These are phyloP conservation scores for Solanum dulcamara DNA, from an alignment of 257 asterid genomes.

Conservation along the genomic window DNA sequence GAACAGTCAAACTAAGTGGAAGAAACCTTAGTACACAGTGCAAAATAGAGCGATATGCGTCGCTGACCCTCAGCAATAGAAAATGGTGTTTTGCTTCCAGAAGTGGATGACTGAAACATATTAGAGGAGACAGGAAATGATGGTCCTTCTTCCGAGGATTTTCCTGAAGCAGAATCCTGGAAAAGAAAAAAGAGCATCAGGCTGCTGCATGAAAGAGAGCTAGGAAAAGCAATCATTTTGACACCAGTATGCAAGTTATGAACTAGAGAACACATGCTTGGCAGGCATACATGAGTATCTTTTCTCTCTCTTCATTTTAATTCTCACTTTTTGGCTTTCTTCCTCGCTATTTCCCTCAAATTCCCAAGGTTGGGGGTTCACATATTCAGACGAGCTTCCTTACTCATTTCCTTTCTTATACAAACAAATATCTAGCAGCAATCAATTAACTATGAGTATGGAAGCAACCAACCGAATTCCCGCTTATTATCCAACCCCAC, in stretches of 20 bases:
- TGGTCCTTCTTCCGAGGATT: constrained; percentile 32
- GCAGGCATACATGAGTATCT: background rate
- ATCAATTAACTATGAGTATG: background rate
- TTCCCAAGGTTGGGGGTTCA: background rate
- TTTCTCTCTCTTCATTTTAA: background rate
- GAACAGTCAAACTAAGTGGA: background rate
- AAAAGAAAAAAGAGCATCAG: constrained; percentile 2
- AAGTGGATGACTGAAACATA: constrained; percentile 28
- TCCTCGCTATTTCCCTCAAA: background rate
- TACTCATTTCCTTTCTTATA: background rate
- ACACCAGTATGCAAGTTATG: background rate
- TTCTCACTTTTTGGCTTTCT: background rate
- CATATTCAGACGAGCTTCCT: background rate
- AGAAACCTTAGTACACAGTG: constrained; percentile 89
- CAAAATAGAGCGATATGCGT: constrained; percentile 83
- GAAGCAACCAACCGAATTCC: background rate
- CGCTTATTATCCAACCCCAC: background rate
- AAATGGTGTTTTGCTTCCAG: constrained; percentile 44
- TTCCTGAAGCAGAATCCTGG: constrained; percentile 41
- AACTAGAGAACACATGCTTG: background rate
- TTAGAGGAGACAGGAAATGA: constrained; percentile 24
- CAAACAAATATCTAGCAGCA: background rate
- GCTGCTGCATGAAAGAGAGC: background rate
- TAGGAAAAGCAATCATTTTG: background rate
- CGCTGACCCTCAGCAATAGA: constrained; percentile 68